Evolutionary conservation across 2,329 filamentous ascomycete species (phyloP), one percentile per base, ranked within the genome.

Genomic region (Byssothecium circinans): DNA sequence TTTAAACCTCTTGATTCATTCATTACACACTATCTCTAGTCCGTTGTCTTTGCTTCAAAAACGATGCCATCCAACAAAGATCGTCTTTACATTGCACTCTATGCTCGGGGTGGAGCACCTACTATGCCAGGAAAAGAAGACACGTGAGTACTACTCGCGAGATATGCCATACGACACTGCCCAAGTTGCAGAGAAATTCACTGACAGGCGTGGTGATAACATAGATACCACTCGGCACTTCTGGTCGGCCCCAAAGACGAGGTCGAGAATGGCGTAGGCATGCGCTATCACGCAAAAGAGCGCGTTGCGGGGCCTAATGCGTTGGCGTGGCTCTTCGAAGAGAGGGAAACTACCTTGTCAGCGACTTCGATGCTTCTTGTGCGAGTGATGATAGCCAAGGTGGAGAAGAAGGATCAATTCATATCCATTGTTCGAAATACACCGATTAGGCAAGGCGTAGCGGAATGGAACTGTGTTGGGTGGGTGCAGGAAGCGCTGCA

Each of bases 401-500:
- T 47, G 42, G 39, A 18, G 27, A 37, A 45, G 40, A 25, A n/a
- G 35, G 46, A 11, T 25, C 41, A 35, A 33, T 29, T 45, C 11
- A 41, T 27, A 4, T 20, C 37, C n/a, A 23, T 29, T 30, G 42
- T 47, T 47, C 38, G 38, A 30, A 38, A 22, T 19, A 49, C 49
- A 32, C 40, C 47, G n/a, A 50, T 50, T 25, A 69, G 68, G 33
- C 52, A 72, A 33, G 55, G 66, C 45, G 53, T 60, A 46, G 52
- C 58, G 11, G 47, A 10, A 50, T 77, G 73, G 71, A 76, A 76
- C 50, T 77, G 74, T 54, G 71, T 77, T 1, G 49, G 18, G 0
- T 78, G 73, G 74, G 68, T 75, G 2, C 64, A 69, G 47, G 73
- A 78, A 51, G 74, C 74, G 2, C 48, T 76, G 17, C 47, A 64